Evolutionary conservation across 1,284 basidiomycete genomes (phyloP), one percentile per base, ranked within the genome.

Genomic region (Cryptococcus floricola): DNA sequence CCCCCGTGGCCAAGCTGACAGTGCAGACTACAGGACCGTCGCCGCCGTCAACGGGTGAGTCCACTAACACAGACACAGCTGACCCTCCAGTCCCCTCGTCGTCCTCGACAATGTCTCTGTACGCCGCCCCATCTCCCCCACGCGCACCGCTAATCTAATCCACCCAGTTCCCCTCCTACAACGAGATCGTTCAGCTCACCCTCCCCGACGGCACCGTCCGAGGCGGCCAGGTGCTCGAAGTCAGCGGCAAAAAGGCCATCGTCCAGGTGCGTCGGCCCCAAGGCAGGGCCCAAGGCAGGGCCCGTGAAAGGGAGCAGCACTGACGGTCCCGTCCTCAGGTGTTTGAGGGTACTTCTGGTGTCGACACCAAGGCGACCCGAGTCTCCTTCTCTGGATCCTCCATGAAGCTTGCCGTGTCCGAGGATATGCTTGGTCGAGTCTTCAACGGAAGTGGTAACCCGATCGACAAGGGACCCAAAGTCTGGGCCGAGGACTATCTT

Each of bases 371-470:
- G 31, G 85, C 90, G 27, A 98, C 96, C 3, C 94, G 96, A 76
- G 91, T 98, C 75, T 92, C 98, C 75, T 98, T 99, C 77, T 95
- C 95, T 27, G 96, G 96, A 43, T 89, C 88, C 67, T 92, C 90
- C 74, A 98, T 99, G 96, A 98, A 97, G 78, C 83, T 99, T 14
- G 94, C 95, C 57, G 96, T 98, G 23, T 91, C 92, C n/a, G 96
- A 98, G 78, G 96, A 98, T 81, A 98, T 98, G 95, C 79, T 97
- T 66, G 96, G 96, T 44, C 89, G 96, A 61, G 96, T 98, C 74
- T 98, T 99, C 84, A 99, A 99, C 80, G 96, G 96, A 59, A 95
- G 91, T 44, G 96, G 96, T 53, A 89, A 91, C 66, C 96, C 96
- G 42, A 97, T 98, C 73, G 96, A 98, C 80, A 88, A 98, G 73